These are phyloP conservation scores for Neoascochyta sp. DNA, from an alignment of 2,329 filamentous ascomycete species.

Conservation along the genomic window DNA sequence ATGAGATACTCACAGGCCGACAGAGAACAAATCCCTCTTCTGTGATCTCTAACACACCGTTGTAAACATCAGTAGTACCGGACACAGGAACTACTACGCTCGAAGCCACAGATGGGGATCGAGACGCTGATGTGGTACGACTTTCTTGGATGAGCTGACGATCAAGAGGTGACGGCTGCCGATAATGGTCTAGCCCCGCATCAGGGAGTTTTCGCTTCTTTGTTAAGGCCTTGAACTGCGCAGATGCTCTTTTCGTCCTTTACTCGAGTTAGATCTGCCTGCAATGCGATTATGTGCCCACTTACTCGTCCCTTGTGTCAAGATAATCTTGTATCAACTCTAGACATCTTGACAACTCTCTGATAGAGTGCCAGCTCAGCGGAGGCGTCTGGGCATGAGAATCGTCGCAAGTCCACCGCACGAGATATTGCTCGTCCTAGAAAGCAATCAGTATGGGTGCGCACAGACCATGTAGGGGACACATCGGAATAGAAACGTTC, in stretches of 20 bases:
- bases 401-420: too few relatives aligned
- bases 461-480: slow-evolving; percentile 12
- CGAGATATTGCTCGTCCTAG: slow-evolving; percentile 44
- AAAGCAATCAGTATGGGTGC: slow-evolving; percentile 14
- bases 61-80: slow-evolving; percentile 35
- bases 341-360: slow-evolving; percentile 40
- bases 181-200: slow-evolving; percentile 9
- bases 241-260: slow-evolving; percentile 9
- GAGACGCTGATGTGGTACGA: slow-evolving; percentile 15
- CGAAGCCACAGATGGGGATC: slow-evolving; percentile 23
- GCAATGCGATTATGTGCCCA: background rate
- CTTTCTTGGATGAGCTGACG: slow-evolving; percentile 9
- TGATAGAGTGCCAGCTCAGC: slow-evolving; percentile 44
- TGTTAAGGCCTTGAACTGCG: background rate
- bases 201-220: slow-evolving; percentile 30
- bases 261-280: slow-evolving; percentile 2
- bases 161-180: slow-evolving; percentile 21
- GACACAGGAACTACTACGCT: slow-evolving; percentile 4
- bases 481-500: too few relatives aligned
- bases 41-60: slow-evolving; percentile 39
- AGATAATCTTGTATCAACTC: slow-evolving; percentile 45
- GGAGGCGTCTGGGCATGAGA: slow-evolving; percentile 23
- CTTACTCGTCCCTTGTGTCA: slow-evolving; percentile 26
- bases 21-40: slow-evolving; percentile 38
- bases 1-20: slow-evolving; percentile 23